Percentiles rank a stretch among this genome's conserved stretches.
Evolutionary conservation across 805 yeast genomes (phyloP).

Genomic region (Candida pini): DNA sequence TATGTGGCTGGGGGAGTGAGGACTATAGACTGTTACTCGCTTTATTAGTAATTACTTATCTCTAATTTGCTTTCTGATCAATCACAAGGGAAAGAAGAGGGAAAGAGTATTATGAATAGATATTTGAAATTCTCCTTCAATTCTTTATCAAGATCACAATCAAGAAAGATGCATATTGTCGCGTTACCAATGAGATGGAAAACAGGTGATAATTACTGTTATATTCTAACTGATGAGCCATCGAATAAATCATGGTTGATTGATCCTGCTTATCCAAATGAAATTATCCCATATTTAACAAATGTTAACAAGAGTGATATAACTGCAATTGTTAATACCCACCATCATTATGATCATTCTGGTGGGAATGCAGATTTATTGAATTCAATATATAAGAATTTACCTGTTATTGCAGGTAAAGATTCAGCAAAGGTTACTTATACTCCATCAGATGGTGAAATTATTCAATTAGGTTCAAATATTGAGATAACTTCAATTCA

Average conservation of each 20-base stretch:
- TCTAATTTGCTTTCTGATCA: no score
- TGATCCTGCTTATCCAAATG: conserved; percentile 89
- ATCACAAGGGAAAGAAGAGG: no score
- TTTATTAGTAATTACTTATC: no score
- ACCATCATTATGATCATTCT: conserved; percentile 93
- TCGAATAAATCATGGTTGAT: conserved; percentile 72
- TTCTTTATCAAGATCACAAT: no score
- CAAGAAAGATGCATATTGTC: conserved; percentile 70
- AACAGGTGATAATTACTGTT: conserved; percentile 85
- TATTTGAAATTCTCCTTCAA: no score
- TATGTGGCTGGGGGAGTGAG: no score
- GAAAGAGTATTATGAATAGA: no score
- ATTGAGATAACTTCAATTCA: conserved; percentile 74
- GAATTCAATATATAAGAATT: conserved; percentile 30
- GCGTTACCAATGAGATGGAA: conserved; percentile 94
- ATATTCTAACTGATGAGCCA: conserved; percentile 63
- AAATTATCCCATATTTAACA: conserved; percentile 43
- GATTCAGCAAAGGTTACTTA: conserved; percentile 69
- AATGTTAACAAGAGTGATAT: conserved; percentile 38
- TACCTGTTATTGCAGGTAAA: conserved; percentile 78
- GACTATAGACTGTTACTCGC: no score
- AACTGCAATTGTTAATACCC: conserved; percentile 84
- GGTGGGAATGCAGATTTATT: conserved; percentile 63
- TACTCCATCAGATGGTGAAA: conserved; percentile 63
- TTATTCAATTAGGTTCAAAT: conserved; percentile 56